These are phyloP conservation scores for Hypoxylon crocopeplum DNA, from an alignment of 495 filamentous ascomycete species.

Conservation along the genomic window DNA sequence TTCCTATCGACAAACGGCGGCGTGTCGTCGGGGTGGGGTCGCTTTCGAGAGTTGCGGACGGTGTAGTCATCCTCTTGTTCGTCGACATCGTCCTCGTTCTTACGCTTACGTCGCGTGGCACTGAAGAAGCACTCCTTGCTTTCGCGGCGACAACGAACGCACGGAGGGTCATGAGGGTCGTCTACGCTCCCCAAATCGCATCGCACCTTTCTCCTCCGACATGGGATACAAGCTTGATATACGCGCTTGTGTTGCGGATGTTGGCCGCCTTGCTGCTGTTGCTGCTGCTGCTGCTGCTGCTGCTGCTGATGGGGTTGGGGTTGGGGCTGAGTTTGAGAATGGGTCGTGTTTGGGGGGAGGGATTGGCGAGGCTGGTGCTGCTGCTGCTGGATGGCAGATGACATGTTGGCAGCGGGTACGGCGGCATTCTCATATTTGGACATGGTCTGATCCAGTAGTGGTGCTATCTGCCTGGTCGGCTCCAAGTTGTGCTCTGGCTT, in stretches of 20 bases:
- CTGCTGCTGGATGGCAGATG: constrained; percentile 21
- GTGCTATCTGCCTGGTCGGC: constrained; percentile 23
- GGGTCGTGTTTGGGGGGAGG: constrained; percentile 28
- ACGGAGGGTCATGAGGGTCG: constrained; percentile 91
- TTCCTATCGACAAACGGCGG: constrained; percentile 50
- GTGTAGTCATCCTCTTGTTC: constrained; percentile 61
- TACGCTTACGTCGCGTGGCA: constrained; percentile 91
- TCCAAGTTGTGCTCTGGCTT: constrained; percentile 28
- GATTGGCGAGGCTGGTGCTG: constrained; percentile 31
- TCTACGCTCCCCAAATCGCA: constrained; percentile 95
- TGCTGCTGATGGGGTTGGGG: constrained; percentile 25
- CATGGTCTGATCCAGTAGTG: constrained; percentile 35
- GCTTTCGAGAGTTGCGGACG: constrained; percentile 61
- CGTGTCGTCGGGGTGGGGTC: constrained; percentile 49
- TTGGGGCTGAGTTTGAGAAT: constrained; percentile 22
- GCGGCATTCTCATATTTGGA: constrained; percentile 33
- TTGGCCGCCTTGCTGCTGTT: constrained; percentile 22
- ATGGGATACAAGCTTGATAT: constrained; percentile 90
- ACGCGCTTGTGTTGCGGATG: constrained; percentile 69
- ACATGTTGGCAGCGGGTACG: constrained; percentile 26
- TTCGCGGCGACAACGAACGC: constrained; percentile 90
- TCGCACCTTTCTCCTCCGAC: constrained; percentile 88
- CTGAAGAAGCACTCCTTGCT: constrained; percentile 96
- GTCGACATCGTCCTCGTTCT: constrained; percentile 69
- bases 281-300: constrained; percentile 4